Percentiles rank a stretch among this genome's conserved stretches.
These are phyloP conservation scores for Vanrija sp. DNA, from an alignment of 1,284 basidiomycete genomes.

Conservation along the genomic window DNA sequence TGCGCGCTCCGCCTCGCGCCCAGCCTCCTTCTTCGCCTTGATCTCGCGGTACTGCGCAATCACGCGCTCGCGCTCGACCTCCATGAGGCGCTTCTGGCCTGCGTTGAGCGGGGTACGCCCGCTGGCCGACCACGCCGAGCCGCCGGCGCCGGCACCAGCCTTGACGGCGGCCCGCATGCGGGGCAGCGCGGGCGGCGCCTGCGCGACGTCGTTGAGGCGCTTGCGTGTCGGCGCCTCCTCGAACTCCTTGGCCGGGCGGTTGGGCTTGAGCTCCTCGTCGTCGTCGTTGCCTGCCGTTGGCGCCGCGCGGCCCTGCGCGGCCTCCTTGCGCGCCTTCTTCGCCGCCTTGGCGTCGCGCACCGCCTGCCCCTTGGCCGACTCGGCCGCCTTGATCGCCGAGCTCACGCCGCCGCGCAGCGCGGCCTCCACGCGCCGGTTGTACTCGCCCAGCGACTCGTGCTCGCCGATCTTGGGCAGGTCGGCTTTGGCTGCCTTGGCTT, in stretches of 20 bases:
- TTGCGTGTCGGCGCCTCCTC: slow-evolving; percentile 9
- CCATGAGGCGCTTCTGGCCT: slow-evolving; percentile 43
- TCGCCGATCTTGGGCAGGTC: slow-evolving; percentile 25
- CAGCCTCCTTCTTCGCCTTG: slow-evolving; percentile 18
- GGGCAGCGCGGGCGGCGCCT: slow-evolving; percentile 26
- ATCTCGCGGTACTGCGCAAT: slow-evolving; percentile 36
- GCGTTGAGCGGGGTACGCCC: slow-evolving; percentile 36
- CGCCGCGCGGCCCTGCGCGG: slow-evolving; percentile 5
- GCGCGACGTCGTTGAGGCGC: slow-evolving; percentile 25
- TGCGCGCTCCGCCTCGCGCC: slow-evolving; percentile 2
- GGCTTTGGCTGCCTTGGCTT: neutral
- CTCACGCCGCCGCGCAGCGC: slow-evolving; percentile 38
- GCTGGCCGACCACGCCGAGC: neutral
- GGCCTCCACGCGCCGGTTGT: slow-evolving; percentile 45
- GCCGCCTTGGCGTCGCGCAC: slow-evolving; percentile 19
- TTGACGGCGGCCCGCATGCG: slow-evolving; percentile 14
- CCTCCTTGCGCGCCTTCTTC: slow-evolving; percentile 18
- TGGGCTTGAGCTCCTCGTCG: slow-evolving; percentile 2
- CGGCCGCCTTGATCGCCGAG: slow-evolving; percentile 43
- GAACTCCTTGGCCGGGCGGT: slow-evolving; percentile 9
- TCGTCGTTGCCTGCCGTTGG: no score
- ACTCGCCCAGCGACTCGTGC: slow-evolving; percentile 37
- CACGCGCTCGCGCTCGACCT: slow-evolving; percentile 43
- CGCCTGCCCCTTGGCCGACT: slow-evolving; percentile 24
- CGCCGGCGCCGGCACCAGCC: neutral